Evolutionary conservation across 441 rosid genomes (phyloP), one percentile per base, ranked within the genome.

Genomic region (Melianthus villosus): DNA sequence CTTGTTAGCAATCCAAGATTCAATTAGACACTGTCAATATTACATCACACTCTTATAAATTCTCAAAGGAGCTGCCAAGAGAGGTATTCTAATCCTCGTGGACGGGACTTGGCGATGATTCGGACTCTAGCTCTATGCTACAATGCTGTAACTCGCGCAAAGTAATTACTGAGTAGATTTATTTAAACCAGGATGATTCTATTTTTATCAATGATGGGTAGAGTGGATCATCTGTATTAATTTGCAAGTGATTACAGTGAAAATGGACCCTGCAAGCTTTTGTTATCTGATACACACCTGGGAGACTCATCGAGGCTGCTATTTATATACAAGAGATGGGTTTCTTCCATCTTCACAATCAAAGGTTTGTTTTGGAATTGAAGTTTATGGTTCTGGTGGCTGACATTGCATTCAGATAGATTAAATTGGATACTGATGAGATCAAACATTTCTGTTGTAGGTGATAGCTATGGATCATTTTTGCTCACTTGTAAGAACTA

Each of bases 51-150:
- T n/a, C n/a, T n/a, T n/a, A n/a, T n/a, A 12, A 38, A 26, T 40
- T 32, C 14, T n/a, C 16, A 68, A 38, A 54, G 86, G 64, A 71
- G 45, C 41, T 75, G 77, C 45, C 77, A 66, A 36, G 81, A 67
- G 56, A 73, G 56, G 48, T 62, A 69, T 26, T 62, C 49, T 35
- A 83, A 64, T 63, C 67, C 84, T 41, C 82, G 92, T 0, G 95
- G 81, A 45, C 67, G 84, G 61, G 95, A 80, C 55, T 57, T 87
- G 59, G 82, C 91, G 4, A 73, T 87, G 81, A 73, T 74, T 34
- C 57, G 87, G 38, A 63, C 67, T 29, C 69, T 83, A 46, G 84
- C 95, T 42, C 56, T 87, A 35, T 75, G 93, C 47, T 72, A 57
- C 57, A 71, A 80, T 55, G 95, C 91, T 15, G 53, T 69, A 12